Evolutionary conservation across 1,139 yeast species (phyloP).

Genomic region (Debaryomyces psychrophilus): DNA sequence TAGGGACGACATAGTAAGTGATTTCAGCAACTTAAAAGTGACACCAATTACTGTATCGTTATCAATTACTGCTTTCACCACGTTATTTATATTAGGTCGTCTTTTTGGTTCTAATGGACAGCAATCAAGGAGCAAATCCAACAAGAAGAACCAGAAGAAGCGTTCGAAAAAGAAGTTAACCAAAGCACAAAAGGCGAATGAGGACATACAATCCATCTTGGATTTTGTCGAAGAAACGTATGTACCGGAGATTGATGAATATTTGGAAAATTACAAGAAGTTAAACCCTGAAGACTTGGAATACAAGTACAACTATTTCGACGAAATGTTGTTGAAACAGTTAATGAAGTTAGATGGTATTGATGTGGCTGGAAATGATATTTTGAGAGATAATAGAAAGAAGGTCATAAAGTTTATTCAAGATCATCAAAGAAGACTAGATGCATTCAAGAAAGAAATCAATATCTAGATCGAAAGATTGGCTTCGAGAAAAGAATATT

Average conservation of each 20-base stretch:
- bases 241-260: conserved; percentile 49
- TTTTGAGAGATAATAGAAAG: conserved; percentile 60
- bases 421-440: conserved; percentile 60
- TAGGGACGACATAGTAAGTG: conserved; percentile 32
- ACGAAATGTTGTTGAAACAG: conserved; percentile 68
- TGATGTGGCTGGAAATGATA: conserved; percentile 53
- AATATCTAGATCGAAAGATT: conserved; percentile 5
- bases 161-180: conserved; percentile 42
- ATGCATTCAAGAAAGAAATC: conserved; percentile 49
- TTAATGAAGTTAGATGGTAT: conserved; percentile 67
- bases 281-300: conserved; percentile 44
- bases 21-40: conserved; percentile 32
- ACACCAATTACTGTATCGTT: conserved; percentile 42
- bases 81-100: conserved; percentile 26
- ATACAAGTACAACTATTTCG: conserved; percentile 60
- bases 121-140: conserved; percentile 16
- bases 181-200: conserved; percentile 49
- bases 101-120: conserved; percentile 14
- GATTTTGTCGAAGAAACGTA: conserved; percentile 46
- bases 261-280: conserved; percentile 34
- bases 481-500: background rate
- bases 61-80: conserved; percentile 35
- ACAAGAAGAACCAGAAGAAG: conserved; percentile 19
- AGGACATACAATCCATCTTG: conserved; percentile 43
- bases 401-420: conserved; percentile 63